These are phyloP conservation scores for Populus tremula DNA, from an alignment of 345 rosid genomes.

Conservation along the genomic window DNA sequence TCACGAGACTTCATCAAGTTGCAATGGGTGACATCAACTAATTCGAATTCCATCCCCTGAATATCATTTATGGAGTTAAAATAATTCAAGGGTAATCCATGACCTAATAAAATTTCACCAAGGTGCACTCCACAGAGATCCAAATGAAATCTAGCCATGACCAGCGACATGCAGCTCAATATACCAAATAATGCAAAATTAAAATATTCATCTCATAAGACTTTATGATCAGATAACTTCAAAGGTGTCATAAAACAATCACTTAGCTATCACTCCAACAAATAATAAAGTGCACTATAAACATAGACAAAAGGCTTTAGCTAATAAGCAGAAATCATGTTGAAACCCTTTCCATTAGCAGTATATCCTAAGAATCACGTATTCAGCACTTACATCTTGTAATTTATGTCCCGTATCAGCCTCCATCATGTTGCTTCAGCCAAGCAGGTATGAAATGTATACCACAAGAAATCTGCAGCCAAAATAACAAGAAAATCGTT, in stretches of 20 bases:
- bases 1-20: background rate
- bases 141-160: background rate
- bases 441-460: constrained; percentile 7
- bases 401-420: constrained; percentile 15
- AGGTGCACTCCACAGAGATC: background rate
- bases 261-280: background rate
- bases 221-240: background rate
- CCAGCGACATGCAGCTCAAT: background rate
- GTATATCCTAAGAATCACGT: background rate
- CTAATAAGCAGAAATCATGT: background rate
- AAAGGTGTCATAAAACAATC: background rate
- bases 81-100: constrained; percentile 1
- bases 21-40: background rate
- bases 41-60: background rate
- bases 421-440: constrained; percentile 22
- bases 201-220: background rate
- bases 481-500: background rate
- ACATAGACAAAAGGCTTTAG: background rate
- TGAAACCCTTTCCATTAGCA: background rate
- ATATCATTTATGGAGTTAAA: background rate
- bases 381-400: constrained; percentile 28
- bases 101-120: background rate
- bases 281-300: background rate
- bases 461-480: constrained; percentile 13
- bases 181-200: background rate